These are phyloP conservation scores for Circinella umbellata DNA, from an alignment of 371 early-diverging fungal species.

Conservation along the genomic window DNA sequence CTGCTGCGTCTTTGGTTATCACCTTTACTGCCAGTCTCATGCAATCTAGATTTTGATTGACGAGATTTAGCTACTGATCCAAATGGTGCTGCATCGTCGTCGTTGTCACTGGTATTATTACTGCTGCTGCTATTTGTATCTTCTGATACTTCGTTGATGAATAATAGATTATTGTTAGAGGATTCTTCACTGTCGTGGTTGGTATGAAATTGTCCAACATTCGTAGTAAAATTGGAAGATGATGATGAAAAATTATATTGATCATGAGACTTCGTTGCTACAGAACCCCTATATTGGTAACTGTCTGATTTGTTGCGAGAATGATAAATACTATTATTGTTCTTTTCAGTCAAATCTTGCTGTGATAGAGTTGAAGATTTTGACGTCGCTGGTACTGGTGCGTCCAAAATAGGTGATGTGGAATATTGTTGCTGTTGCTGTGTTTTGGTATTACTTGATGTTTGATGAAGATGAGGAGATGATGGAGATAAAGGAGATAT, in stretches of 20 bases:
- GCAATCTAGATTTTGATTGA: background rate
- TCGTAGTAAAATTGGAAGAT: background rate
- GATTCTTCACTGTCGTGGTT: background rate
- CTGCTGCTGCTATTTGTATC: background rate
- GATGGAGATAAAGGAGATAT: background rate
- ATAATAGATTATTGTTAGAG: background rate
- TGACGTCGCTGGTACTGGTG: background rate
- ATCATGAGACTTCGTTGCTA: background rate
- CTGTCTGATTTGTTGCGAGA: background rate
- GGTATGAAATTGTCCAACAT: background rate
- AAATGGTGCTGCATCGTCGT: background rate
- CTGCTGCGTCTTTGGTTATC: background rate
- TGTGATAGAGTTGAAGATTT: background rate
- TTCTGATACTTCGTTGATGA: background rate
- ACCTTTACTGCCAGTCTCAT: background rate
- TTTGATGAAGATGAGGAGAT: background rate
- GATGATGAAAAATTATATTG: constrained; percentile 1
- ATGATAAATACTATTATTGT: background rate
- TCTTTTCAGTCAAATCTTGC: background rate
- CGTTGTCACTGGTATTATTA: background rate
- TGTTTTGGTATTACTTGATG: background rate
- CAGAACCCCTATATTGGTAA: background rate
- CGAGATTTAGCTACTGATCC: background rate
- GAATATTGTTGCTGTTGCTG: background rate
- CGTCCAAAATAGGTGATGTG: background rate